Conservation (phyloP, 1,284 basidiomycete species). For the Cutaneotrichosporon cavernicola region DNA sequence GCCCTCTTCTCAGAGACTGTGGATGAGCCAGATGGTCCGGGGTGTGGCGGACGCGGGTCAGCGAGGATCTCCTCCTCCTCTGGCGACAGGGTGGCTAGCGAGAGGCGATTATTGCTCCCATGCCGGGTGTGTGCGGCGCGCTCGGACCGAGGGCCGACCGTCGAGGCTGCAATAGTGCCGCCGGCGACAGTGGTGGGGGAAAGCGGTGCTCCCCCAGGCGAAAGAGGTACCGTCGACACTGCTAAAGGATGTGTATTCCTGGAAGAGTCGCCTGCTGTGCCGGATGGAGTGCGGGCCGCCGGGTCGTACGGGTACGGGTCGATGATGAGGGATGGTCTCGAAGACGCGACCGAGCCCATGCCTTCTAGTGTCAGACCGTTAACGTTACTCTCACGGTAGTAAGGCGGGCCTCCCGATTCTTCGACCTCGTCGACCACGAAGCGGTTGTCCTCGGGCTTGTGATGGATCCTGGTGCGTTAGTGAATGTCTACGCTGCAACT, state of each 20-base stretch:
- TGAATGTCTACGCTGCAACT: not conserved
- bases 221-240: not conserved
- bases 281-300: not conserved
- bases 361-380: not conserved
- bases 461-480: not conserved
- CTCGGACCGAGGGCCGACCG: not conserved
- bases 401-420: not conserved
- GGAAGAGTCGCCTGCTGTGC: not conserved
- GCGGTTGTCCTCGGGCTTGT: not conserved
- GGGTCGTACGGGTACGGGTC: not conserved
- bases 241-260: not conserved
- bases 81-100: not conserved
- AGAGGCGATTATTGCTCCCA: constrained; percentile 7
- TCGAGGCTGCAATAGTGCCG: not conserved
- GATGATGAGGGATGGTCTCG: not conserved
- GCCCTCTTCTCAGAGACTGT: not conserved
- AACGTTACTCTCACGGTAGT: not conserved
- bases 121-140: not conserved
- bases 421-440: constrained; percentile 4
- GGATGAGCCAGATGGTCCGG: not conserved
- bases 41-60: not conserved
- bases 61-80: not conserved
- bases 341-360: not conserved
- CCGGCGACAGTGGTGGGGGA: not conserved
- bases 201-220: not conserved